Evolutionary conservation across 768 basidiomycete genomes (phyloP).

Genomic region (Lentinula sp.): DNA sequence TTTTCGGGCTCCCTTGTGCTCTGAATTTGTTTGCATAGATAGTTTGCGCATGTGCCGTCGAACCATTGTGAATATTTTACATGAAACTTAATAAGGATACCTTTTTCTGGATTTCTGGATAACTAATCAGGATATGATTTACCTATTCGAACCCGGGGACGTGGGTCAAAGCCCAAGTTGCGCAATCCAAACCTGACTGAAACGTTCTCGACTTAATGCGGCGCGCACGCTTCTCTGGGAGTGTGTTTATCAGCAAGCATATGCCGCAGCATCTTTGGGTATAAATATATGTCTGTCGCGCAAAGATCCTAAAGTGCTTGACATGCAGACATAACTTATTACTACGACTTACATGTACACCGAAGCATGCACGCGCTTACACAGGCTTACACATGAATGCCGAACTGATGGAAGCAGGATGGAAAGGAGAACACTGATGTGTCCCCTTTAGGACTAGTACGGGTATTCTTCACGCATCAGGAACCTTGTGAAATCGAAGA

Average conservation of each 20-base stretch:
- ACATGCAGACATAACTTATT: background rate
- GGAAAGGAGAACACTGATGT: background rate
- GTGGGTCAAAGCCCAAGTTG: background rate
- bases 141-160: background rate
- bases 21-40: background rate
- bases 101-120: background rate
- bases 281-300: background rate
- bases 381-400: background rate
- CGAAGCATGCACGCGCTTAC: background rate
- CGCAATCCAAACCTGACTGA: background rate
- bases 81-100: background rate
- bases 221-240: background rate
- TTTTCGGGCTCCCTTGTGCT: background rate
- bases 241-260: background rate
- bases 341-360: background rate
- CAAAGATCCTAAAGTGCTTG: background rate
- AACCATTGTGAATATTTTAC: background rate
- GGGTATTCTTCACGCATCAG: background rate
- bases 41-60: background rate
- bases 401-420: background rate
- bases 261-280: background rate
- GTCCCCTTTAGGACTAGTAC: constrained; percentile 9
- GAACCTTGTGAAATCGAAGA: background rate
- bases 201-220: background rate
- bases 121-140: background rate